Conservation (phyloP, 164 flowering plant genomes). For the Tinospora cordifolia region DNA sequence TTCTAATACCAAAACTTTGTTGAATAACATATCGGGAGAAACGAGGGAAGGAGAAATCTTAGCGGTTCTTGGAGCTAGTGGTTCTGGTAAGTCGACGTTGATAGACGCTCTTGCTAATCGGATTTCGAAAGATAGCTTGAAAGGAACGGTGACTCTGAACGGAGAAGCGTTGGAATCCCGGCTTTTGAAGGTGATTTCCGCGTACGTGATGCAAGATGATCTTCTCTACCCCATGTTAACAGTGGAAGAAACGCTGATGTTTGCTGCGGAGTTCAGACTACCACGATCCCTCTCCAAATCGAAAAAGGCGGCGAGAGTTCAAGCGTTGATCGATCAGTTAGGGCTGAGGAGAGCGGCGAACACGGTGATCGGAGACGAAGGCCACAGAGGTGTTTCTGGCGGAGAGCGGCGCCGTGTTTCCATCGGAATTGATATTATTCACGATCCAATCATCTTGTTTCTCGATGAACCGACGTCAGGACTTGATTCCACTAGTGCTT, state of each 20-base stretch:
- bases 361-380: slow-evolving; percentile 62
- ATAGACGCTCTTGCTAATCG: slow-evolving; percentile 45
- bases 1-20: slow-evolving; percentile 27
- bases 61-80: slow-evolving; percentile 50
- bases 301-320: slow-evolving; percentile 49
- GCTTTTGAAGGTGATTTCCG: slow-evolving; percentile 37
- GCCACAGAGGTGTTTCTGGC: slow-evolving; percentile 65
- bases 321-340: slow-evolving; percentile 52
- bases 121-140: slow-evolving; percentile 30
- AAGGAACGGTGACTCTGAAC: slow-evolving; percentile 34
- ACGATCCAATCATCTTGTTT: slow-evolving; percentile 54
- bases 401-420: slow-evolving; percentile 60
- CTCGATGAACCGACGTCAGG: slow-evolving; percentile 70
- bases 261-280: slow-evolving; percentile 55
- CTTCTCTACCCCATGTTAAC: slow-evolving; percentile 57
- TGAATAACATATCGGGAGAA: slow-evolving; percentile 40
- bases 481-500: slow-evolving; percentile 59
- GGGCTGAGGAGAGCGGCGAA: slow-evolving; percentile 49
- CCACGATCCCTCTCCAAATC: slow-evolving; percentile 45
- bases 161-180: slow-evolving; percentile 37
- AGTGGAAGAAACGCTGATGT: slow-evolving; percentile 59
- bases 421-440: slow-evolving; percentile 59
- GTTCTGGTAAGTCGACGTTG: slow-evolving; percentile 38
- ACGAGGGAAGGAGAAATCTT: slow-evolving; percentile 45
- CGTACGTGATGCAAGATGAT: slow-evolving; percentile 67